phyloP scores from a whole-genome alignment of 345 rosid genomes.

The Rubroshorea leprosula region DNA sequence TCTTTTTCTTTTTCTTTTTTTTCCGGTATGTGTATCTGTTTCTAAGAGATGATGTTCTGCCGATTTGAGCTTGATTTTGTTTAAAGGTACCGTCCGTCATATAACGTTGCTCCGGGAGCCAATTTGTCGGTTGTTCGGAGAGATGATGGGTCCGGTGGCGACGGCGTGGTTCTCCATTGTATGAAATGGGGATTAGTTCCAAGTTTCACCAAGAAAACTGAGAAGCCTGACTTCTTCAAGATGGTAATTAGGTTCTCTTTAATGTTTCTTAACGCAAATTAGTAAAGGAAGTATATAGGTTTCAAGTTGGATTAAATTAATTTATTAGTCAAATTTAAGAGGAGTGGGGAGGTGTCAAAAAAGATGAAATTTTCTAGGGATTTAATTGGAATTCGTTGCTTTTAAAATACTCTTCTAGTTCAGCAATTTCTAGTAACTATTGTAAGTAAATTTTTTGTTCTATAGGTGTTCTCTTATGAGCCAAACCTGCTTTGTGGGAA shows the following conservation, averaged over 20 bases:
- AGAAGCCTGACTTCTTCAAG: conserved; percentile 77
- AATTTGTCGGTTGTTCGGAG: conserved; percentile 60
- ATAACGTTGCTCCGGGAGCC: conserved; percentile 71
- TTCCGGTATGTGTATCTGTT: neutral
- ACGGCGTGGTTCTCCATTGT: conserved; percentile 52
- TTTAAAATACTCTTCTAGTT: neutral
- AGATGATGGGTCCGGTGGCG: conserved; percentile 35
- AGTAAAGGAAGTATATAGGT: neutral
- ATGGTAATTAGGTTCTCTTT: conserved; percentile 43
- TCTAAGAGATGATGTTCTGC: neutral
- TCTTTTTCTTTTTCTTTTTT: neutral
- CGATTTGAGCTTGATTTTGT: neutral
- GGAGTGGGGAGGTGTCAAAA: no score
- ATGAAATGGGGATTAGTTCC: conserved; percentile 96
- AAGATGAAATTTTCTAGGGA: no score
- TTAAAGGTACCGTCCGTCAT: conserved; percentile 68
- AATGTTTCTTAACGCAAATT: neutral
- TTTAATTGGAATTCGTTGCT: neutral
- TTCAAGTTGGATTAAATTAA: no score
- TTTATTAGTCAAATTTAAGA: no score
- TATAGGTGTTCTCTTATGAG: no score
- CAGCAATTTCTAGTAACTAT: no score
- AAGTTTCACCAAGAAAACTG: conserved; percentile 64
- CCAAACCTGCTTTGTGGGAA: no score
- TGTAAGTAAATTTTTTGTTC: neutral